Evolutionary conservation across 192 early-diverging fungal species (phyloP).

Genomic region (Coemansia sp.): DNA sequence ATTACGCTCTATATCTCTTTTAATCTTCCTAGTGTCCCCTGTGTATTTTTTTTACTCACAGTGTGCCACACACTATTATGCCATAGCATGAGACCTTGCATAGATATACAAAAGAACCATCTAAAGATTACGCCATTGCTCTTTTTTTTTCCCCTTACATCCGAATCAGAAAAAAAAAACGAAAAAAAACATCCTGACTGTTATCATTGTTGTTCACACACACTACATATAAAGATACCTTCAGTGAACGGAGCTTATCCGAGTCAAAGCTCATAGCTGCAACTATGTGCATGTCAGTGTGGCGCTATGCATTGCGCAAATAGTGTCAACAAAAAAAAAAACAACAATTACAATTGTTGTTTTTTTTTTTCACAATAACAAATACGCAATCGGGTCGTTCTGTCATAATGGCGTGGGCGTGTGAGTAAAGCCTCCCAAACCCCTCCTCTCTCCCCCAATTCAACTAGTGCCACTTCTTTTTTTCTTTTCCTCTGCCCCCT

Average conservation of each 20-base stretch:
- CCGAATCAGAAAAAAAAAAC: background rate
- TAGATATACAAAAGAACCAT: background rate
- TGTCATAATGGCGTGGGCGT: conserved; percentile 24
- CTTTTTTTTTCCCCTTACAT: background rate
- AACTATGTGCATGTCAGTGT: background rate
- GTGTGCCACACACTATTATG: background rate
- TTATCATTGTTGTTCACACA: background rate
- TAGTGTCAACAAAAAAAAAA: background rate
- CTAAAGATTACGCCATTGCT: background rate
- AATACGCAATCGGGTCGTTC: background rate
- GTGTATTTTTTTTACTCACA: background rate
- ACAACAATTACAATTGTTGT: background rate
- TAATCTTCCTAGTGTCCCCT: background rate
- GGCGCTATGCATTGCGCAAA: conserved; percentile 1
- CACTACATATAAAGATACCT: background rate
- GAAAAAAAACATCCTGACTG: background rate
- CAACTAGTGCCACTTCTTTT: background rate
- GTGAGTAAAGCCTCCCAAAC: conserved; percentile 12
- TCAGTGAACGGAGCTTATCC: background rate
- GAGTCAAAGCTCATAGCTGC: background rate
- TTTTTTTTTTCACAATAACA: background rate
- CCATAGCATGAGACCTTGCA: background rate
- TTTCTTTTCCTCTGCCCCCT: background rate
- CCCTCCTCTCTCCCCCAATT: background rate
- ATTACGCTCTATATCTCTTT: background rate